Conservation (phyloP, 305 asterid species). For the Nicotiana rustica region DNA sequence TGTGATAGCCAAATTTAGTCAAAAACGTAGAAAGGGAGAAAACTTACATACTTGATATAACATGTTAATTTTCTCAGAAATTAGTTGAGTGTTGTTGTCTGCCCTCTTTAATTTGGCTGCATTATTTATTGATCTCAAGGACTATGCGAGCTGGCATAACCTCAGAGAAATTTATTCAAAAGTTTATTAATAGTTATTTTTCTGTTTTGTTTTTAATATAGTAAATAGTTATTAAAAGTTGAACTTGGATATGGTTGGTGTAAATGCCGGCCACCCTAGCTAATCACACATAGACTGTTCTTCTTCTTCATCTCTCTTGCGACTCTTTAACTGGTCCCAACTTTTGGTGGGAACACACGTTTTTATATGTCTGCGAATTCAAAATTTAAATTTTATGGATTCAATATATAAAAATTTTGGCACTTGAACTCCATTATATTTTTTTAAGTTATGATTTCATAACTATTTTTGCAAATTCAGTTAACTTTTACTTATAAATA, state of each 20-base stretch:
- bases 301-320: background rate
- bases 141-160: background rate
- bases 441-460: too few relatives aligned
- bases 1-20: background rate
- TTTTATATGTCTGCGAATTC: too few relatives aligned
- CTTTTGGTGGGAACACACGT: too few relatives aligned
- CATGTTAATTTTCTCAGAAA: background rate
- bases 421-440: too few relatives aligned
- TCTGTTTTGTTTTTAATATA: too few relatives aligned
- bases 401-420: too few relatives aligned
- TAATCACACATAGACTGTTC: background rate
- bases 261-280: background rate
- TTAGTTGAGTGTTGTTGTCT: conserved; percentile 25
- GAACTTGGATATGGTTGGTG: background rate
- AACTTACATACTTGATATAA: background rate
- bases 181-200: too few relatives aligned
- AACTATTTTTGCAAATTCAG: too few relatives aligned
- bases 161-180: background rate
- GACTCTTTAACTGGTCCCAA: too few relatives aligned
- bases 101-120: conserved; percentile 3
- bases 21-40: background rate
- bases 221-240: too few relatives aligned
- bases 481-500: too few relatives aligned
- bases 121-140: conserved; percentile 2
- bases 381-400: too few relatives aligned